Percentiles rank a stretch among this genome's conserved stretches.
Conservation (phyloP, 2,329 filamentous ascomycete species). For the Phialophora chinensis region DNA sequence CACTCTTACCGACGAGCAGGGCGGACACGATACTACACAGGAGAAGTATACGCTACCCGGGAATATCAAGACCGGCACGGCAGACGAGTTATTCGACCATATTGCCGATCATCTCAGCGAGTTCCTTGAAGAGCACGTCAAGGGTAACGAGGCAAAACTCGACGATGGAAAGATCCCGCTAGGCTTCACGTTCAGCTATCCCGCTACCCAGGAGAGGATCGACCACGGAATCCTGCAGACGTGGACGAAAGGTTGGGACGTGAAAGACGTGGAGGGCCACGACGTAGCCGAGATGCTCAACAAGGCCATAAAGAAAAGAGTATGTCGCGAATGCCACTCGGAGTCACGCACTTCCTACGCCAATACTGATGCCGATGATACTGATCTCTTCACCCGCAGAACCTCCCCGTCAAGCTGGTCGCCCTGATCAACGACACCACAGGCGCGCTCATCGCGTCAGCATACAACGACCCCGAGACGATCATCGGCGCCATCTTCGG, state of each 20-base stretch:
- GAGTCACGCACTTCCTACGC: background rate
- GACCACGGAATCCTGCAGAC: slow-evolving; percentile 90
- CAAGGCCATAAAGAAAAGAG: slow-evolving; percentile 71
- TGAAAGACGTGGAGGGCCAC: slow-evolving; percentile 82
- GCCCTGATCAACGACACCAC: slow-evolving; percentile 95
- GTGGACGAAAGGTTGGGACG: slow-evolving; percentile 98
- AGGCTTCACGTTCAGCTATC: slow-evolving; percentile 96
- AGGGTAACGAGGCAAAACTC: slow-evolving; percentile 54
- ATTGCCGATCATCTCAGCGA: slow-evolving; percentile 89
- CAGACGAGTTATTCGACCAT: slow-evolving; percentile 87
- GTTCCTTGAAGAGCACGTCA: slow-evolving; percentile 79
- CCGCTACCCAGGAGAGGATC: slow-evolving; percentile 89
- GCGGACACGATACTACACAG: slow-evolving; percentile 87
- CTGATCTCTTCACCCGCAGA: slow-evolving; percentile 48
- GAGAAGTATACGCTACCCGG: slow-evolving; percentile 86
- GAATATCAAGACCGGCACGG: slow-evolving; percentile 77
- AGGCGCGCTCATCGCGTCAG: slow-evolving; percentile 88
- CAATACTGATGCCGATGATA: background rate
- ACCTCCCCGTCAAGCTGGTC: slow-evolving; percentile 73
- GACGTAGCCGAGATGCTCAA: slow-evolving; percentile 86
- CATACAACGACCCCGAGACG: slow-evolving; percentile 84
- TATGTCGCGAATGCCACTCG: slow-evolving; percentile 42
- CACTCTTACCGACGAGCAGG: slow-evolving; percentile 76
- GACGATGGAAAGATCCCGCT: slow-evolving; percentile 70
- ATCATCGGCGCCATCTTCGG: slow-evolving; percentile 95